A percentile compares a stretch with the other conserved stretches of the same genome.
Conservation (phyloP, 176 grass and related monocot genomes). For the Triticum monococcum region DNA sequence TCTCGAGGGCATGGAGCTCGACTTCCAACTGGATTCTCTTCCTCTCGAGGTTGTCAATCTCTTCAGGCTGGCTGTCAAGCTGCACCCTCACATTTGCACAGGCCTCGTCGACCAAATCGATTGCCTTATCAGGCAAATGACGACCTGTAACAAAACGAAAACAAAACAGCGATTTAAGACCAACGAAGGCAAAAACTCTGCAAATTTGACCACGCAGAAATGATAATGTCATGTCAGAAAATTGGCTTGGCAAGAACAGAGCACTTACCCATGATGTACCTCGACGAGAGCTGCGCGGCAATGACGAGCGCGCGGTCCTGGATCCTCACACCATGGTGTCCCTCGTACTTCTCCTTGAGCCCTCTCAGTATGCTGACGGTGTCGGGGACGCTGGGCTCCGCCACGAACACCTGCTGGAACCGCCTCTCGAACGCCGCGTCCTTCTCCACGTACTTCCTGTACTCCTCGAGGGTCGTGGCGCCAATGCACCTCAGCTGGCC, state of each 20-base stretch:
- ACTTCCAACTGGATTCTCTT: conserved; percentile 81
- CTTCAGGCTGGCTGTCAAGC: conserved; percentile 74
- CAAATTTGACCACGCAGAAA: not conserved
- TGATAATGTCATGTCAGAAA: not conserved
- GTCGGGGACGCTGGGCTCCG: conserved; percentile 70
- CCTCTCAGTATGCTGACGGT: conserved; percentile 72
- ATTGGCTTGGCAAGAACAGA: not conserved
- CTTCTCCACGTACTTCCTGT: conserved; percentile 85
- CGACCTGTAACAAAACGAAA: conserved; percentile 26
- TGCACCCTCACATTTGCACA: conserved; percentile 82
- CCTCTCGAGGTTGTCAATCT: conserved; percentile 75
- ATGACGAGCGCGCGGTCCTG: conserved; percentile 70
- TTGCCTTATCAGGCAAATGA: conserved; percentile 74
- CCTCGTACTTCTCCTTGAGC: conserved; percentile 86
- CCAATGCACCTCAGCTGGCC: conserved; percentile 81
- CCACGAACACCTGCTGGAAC: conserved; percentile 75
- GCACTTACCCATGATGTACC: conserved; percentile 75
- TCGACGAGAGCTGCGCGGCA: conserved; percentile 65
- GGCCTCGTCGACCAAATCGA: conserved; percentile 75
- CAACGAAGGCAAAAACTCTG: not conserved
- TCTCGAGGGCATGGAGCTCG: conserved; percentile 71
- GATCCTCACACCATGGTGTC: conserved; percentile 70
- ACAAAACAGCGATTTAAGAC: not conserved
- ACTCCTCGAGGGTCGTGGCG: conserved; percentile 74
- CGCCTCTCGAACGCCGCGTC: conserved; percentile 76